A percentile compares a stretch with the other conserved stretches of the same genome.
These are phyloP conservation scores for Kwoniella sp. DNA, from an alignment of 768 basidiomycete genomes.

Conservation along the genomic window DNA sequence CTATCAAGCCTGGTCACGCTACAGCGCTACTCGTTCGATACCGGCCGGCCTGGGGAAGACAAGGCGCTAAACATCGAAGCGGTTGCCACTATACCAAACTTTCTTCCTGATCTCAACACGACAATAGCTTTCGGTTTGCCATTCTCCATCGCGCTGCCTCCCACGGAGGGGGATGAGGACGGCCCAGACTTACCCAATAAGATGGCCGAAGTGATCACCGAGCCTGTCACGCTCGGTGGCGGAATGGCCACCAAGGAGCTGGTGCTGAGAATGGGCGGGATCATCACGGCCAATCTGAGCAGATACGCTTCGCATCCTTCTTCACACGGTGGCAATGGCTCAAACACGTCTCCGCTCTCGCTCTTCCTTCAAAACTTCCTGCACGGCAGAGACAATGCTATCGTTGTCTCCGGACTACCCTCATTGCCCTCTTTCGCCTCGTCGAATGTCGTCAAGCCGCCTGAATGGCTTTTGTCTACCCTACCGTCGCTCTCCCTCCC, in stretches of 20 bases:
- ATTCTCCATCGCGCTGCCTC: slow-evolving; percentile 38
- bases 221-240: slow-evolving; percentile 24
- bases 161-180: background rate
- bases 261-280: slow-evolving; percentile 25
- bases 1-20: slow-evolving; percentile 40
- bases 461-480: slow-evolving; percentile 35
- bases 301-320: too few species aligned
- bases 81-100: slow-evolving; percentile 36
- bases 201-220: slow-evolving; percentile 46
- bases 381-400: slow-evolving; percentile 40
- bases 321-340: background rate
- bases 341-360: slow-evolving; percentile 34
- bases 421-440: slow-evolving; percentile 23
- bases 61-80: slow-evolving; percentile 25
- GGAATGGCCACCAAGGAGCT: slow-evolving; percentile 8
- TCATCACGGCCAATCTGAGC: slow-evolving; percentile 24
- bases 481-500: slow-evolving; percentile 26
- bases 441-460: slow-evolving; percentile 13
- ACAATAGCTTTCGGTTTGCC: slow-evolving; percentile 38
- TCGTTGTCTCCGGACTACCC: slow-evolving; percentile 36
- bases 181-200: background rate
- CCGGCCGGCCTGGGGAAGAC: slow-evolving; percentile 7
- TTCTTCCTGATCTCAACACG: slow-evolving; percentile 21
- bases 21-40: slow-evolving; percentile 32
- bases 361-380: slow-evolving; percentile 43